Conservation (phyloP, 2,329 filamentous ascomycete species). For the Fusarium sp. region DNA sequence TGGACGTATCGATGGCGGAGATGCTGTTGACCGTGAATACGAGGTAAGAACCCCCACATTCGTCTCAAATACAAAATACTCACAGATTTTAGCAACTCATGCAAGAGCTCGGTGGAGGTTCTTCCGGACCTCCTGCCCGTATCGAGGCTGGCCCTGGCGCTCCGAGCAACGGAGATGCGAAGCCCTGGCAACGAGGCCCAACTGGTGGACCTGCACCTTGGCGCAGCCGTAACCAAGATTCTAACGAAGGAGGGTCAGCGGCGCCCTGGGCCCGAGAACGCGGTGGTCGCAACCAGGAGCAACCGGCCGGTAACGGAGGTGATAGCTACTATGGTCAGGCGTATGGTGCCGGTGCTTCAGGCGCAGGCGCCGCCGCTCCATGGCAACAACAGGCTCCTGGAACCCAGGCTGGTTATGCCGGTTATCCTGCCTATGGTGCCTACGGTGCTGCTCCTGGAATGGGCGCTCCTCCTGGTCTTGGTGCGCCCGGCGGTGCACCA, state of each 20-base stretch:
- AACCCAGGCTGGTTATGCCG: conserved; percentile 69
- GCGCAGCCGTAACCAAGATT: conserved; percentile 69
- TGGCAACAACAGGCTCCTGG: conserved; percentile 71
- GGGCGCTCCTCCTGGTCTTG: conserved; percentile 58
- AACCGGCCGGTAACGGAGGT: conserved; percentile 49
- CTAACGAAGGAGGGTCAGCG: conserved; percentile 62
- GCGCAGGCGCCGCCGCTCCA: conserved; percentile 57
- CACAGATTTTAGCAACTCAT: conserved; percentile 82
- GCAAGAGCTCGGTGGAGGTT: conserved; percentile 86
- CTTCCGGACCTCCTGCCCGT: conserved; percentile 75
- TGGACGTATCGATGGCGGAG: conserved; percentile 79
- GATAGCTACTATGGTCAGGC: conserved; percentile 52
- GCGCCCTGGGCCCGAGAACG: conserved; percentile 75
- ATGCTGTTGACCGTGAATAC: conserved; percentile 93
- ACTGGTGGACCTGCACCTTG: conserved; percentile 88
- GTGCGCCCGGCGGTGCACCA: conserved; percentile 62
- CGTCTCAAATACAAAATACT: conserved; percentile 50
- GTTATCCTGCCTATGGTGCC: conserved; percentile 62
- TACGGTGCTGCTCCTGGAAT: conserved; percentile 64
- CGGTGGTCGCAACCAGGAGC: conserved; percentile 62
- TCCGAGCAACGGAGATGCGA: conserved; percentile 70
- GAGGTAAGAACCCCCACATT: conserved; percentile 73
- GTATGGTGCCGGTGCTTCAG: conserved; percentile 48
- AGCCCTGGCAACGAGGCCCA: conserved; percentile 90
- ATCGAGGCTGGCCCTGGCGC: conserved; percentile 86